Percentiles rank a stretch among this genome's conserved stretches.
Evolutionary conservation across 352 stramenopile genomes (phyloP).

Genomic region (Globisporangium polare): DNA sequence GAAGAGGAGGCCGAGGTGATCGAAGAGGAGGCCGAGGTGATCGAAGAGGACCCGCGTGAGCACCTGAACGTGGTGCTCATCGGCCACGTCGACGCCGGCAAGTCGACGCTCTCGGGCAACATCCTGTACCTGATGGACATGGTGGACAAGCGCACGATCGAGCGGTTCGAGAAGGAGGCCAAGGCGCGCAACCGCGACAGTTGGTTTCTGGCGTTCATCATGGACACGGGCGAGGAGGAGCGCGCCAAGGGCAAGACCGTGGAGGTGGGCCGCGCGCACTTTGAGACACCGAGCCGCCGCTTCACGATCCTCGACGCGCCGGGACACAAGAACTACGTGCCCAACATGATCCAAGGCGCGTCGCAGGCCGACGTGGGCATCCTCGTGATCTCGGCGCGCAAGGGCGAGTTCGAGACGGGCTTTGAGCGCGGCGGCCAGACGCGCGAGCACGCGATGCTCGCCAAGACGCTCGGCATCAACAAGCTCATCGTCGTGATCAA

Average conservation of each 20-base stretch:
- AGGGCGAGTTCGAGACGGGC: conserved; percentile 98
- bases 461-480: conserved; percentile 98
- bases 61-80: conserved; percentile 99
- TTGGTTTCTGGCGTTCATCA: conserved; percentile 99
- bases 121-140: conserved; percentile 98
- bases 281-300: conserved; percentile 94
- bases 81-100: conserved; percentile 98
- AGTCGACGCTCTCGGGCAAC: conserved; percentile 97
- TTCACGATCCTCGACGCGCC: conserved; percentile 99
- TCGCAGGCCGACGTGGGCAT: conserved; percentile 97
- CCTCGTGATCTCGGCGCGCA: conserved; percentile 94
- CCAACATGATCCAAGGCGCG: conserved; percentile 98
- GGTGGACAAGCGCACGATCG: conserved; percentile 99
- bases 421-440: conserved; percentile 98
- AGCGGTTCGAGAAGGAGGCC: conserved; percentile 98
- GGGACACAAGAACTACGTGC: conserved; percentile 99
- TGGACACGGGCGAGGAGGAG: conserved; percentile 99
- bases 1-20: conserved; percentile 50
- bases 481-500: conserved; percentile 99
- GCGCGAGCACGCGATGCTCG: conserved; percentile 97
- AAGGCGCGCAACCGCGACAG: conserved; percentile 88
- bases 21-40: conserved; percentile 59
- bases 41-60: conserved; percentile 93
- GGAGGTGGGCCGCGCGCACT: conserved; percentile 94
- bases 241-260: conserved; percentile 91